Conservation (phyloP, 2,329 filamentous ascomycete genomes). For the Amauroascus niger region DNA sequence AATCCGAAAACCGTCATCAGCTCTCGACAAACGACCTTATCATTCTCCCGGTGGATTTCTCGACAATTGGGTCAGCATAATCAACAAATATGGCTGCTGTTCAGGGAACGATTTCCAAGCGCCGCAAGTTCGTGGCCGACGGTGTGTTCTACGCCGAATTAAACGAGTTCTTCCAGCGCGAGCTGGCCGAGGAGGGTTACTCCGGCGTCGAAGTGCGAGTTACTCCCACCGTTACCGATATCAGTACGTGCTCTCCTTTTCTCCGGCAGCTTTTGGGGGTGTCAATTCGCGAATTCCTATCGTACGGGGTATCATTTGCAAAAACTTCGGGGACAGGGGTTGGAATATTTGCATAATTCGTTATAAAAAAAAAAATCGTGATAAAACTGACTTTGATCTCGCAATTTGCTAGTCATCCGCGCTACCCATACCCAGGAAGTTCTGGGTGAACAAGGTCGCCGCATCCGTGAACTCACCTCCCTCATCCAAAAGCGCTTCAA, state of each 20-base stretch:
- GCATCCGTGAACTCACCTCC: conserved; percentile 99
- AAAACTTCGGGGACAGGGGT: conserved; percentile 6
- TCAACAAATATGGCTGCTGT: conserved; percentile 42
- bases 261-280: conserved; percentile 15
- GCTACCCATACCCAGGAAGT: conserved; percentile 99
- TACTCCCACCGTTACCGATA: conserved; percentile 98
- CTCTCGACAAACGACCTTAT: conserved; percentile 9
- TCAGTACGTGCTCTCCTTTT: conserved; percentile 50
- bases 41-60: conserved; percentile 11
- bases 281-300: conserved; percentile 5
- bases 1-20: conserved; percentile 7
- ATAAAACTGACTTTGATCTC: neutral
- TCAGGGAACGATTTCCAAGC: conserved; percentile 46
- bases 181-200: conserved; percentile 99
- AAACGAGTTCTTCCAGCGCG: conserved; percentile 99
- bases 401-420: conserved; percentile 61
- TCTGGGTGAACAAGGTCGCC: conserved; percentile 97
- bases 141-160: conserved; percentile 99
- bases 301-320: neutral
- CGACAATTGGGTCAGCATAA: conserved; percentile 20
- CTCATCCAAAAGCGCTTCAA: conserved; percentile 99
- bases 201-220: conserved; percentile 99
- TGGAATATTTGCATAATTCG: neutral
- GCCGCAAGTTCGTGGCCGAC: conserved; percentile 75
- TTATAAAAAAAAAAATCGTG: neutral